Conservation (phyloP, 2,329 filamentous ascomycete species). For the Chrysoporthe cubensis region DNA sequence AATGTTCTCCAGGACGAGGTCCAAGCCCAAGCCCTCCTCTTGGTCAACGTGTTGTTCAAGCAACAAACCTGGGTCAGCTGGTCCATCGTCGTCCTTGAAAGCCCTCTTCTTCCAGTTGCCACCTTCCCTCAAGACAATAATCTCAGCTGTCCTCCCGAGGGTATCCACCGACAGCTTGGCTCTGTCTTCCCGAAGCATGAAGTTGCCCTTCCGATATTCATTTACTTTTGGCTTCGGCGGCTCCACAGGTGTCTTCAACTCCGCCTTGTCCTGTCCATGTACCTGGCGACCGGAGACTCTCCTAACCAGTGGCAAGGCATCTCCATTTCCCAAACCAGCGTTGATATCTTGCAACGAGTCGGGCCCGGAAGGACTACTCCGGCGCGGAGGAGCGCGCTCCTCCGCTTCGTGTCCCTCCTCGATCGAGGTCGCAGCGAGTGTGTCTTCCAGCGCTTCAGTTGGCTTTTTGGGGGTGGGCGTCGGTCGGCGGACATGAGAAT, state of each 20-base stretch:
- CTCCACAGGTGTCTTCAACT: background rate
- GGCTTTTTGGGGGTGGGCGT: background rate
- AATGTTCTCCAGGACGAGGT: constrained; percentile 51
- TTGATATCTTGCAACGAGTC: background rate
- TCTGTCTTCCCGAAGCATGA: constrained; percentile 16
- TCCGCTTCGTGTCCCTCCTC: background rate
- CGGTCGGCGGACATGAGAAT: background rate
- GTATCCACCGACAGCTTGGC: constrained; percentile 38
- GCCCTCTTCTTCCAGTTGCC: constrained; percentile 29
- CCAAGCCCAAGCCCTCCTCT: constrained; percentile 30
- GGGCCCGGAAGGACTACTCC: background rate
- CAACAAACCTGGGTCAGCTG: background rate
- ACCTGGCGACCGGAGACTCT: background rate
- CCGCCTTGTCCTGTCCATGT: background rate
- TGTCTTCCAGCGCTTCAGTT: background rate
- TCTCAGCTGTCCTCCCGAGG: constrained; percentile 46
- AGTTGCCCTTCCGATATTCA: constrained; percentile 27
- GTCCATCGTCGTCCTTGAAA: background rate
- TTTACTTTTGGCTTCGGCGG: constrained; percentile 2
- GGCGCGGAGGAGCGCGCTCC: background rate
- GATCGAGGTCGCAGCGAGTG: background rate
- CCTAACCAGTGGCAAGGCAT: background rate
- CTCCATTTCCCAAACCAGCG: background rate
- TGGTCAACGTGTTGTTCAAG: constrained; percentile 29
- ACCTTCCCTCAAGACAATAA: constrained; percentile 52